Conservation (phyloP, 2,329 filamentous ascomycete genomes). For the Venturia carpophila region DNA sequence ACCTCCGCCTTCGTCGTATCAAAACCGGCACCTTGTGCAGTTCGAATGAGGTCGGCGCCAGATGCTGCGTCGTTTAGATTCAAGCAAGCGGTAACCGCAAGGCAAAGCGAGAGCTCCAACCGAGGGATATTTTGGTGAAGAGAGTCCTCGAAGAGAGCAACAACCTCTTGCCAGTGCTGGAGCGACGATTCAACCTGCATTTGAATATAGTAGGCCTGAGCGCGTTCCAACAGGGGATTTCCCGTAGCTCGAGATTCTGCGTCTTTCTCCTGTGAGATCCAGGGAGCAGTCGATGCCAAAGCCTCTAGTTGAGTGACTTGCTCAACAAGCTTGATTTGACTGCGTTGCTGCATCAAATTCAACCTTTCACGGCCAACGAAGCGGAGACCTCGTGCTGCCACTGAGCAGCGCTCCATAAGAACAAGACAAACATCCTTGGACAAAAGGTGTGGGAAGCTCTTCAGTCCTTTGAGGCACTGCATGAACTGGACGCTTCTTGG, state of each 20-base stretch:
- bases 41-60: neutral
- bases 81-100: neutral
- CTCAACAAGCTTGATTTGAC: neutral
- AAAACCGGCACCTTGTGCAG: neutral
- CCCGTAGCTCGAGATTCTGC: neutral
- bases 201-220: constrained; percentile 2
- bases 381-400: neutral
- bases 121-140: neutral
- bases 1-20: neutral
- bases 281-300: constrained; percentile 5
- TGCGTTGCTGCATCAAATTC: neutral
- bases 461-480: neutral
- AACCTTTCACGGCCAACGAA: neutral
- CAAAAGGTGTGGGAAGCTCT: neutral
- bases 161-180: constrained; percentile 7
- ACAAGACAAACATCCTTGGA: constrained; percentile 3
- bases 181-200: constrained; percentile 8
- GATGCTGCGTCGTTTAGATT: neutral
- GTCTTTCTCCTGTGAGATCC: neutral
- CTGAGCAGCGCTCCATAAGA: constrained; percentile 5
- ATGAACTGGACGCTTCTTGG: neutral
- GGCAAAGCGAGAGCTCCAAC: neutral
- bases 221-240: neutral
- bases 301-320: neutral
- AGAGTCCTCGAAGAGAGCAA: neutral